Conservation (phyloP, 148 eudicot genomes). For the Selenicereus undatus region DNA sequence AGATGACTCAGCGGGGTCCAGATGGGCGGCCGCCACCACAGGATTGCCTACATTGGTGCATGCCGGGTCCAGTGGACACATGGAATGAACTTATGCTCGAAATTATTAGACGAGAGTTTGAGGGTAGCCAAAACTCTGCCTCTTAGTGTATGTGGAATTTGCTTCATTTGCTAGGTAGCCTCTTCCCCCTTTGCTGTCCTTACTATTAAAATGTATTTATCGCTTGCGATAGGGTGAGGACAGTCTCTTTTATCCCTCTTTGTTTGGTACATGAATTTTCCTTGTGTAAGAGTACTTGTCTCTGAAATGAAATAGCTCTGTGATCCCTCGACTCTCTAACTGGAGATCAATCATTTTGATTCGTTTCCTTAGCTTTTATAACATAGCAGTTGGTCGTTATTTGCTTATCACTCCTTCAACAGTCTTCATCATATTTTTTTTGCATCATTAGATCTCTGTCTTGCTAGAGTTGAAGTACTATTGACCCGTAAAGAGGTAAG, state of each 20-base stretch:
- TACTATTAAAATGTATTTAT: neutral
- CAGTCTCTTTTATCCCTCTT: neutral
- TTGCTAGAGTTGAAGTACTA: no score
- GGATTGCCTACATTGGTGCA: slow-evolving; percentile 98
- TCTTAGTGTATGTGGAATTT: slow-evolving; percentile 1
- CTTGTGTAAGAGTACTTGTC: neutral
- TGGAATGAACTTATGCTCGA: slow-evolving; percentile 90
- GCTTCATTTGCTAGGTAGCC: slow-evolving; percentile 18
- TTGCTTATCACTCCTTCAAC: slow-evolving; percentile 5
- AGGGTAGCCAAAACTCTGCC: slow-evolving; percentile 23
- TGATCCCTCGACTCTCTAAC: neutral
- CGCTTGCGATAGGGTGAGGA: slow-evolving; percentile 5
- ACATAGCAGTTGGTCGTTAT: slow-evolving; percentile 22
- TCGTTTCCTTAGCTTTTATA: neutral
- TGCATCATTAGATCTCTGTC: no score
- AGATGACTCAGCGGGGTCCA: slow-evolving; percentile 68
- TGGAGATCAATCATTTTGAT: neutral
- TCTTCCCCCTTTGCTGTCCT: neutral
- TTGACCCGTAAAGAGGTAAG: no score
- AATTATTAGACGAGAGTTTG: slow-evolving; percentile 55
- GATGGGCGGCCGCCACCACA: slow-evolving; percentile 92
- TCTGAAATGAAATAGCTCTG: neutral
- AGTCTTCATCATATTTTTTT: no score
- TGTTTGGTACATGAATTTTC: slow-evolving; percentile 13
- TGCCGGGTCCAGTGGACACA: slow-evolving; percentile 95